phyloP scores from a whole-genome alignment of 192 early-diverging fungal species.

The Backusella parvicylindrica region DNA sequence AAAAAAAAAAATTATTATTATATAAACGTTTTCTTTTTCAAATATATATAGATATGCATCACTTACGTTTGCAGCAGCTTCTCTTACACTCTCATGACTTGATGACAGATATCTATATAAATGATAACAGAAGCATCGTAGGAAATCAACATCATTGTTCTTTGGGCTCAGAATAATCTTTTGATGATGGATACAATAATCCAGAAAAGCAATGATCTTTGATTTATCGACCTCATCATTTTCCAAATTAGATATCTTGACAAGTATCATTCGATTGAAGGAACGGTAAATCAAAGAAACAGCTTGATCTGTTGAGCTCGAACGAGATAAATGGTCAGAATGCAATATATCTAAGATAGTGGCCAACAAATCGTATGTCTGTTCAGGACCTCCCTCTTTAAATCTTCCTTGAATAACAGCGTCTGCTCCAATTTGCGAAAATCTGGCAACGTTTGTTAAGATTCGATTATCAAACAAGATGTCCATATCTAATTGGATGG shows the following conservation, averaged over 20 bases:
- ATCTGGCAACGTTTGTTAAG: conserved; percentile 42
- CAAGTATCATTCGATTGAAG: conserved; percentile 52
- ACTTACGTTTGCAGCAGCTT: conserved; percentile 49
- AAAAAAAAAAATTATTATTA: background rate
- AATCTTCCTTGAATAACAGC: conserved; percentile 51
- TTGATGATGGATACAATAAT: conserved; percentile 61
- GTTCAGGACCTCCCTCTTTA: conserved; percentile 37
- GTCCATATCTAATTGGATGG: conserved; percentile 38
- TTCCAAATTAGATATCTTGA: conserved; percentile 48
- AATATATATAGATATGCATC: background rate
- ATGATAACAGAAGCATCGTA: conserved; percentile 59
- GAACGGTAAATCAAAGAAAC: conserved; percentile 36
- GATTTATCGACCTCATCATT: conserved; percentile 36
- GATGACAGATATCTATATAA: conserved; percentile 51
- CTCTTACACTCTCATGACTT: conserved; percentile 36
- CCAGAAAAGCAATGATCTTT: conserved; percentile 39
- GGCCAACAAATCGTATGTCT: conserved; percentile 47
- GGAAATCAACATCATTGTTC: conserved; percentile 62
- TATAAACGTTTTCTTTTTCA: too few species aligned
- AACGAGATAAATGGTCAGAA: background rate
- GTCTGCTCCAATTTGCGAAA: conserved; percentile 40
- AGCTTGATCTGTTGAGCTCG: conserved; percentile 24
- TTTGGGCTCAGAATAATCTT: conserved; percentile 51
- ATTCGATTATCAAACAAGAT: conserved; percentile 36
- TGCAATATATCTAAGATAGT: conserved; percentile 48